These are phyloP conservation scores for Onygenales sp. DNA, from an alignment of 2,329 filamentous ascomycete species.

Conservation along the genomic window DNA sequence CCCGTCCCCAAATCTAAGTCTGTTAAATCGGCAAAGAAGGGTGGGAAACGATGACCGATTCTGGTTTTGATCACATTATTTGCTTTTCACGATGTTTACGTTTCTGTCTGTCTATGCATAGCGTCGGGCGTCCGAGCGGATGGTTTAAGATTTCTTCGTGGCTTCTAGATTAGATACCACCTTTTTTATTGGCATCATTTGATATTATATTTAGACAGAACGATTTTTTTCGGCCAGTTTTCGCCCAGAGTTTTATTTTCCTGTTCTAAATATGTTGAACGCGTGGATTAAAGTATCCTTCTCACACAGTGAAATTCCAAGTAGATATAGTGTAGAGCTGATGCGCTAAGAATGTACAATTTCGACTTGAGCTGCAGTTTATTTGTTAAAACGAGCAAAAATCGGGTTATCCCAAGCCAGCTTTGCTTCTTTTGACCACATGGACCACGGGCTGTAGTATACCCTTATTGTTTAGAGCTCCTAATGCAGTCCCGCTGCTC, in stretches of 20 bases:
- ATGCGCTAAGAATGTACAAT: no score
- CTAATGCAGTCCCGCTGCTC: slow-evolving; percentile 76
- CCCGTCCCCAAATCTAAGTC: slow-evolving; percentile 19
- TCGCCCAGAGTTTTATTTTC: no score
- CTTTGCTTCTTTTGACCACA: slow-evolving; percentile 76
- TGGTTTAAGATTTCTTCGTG: no score
- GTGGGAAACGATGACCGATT: not conserved
- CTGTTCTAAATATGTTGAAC: no score
- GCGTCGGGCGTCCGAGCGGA: not conserved
- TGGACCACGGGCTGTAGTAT: slow-evolving; percentile 79
- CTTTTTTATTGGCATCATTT: no score
- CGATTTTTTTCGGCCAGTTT: no score
- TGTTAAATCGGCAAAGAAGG: slow-evolving; percentile 7
- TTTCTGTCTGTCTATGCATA: not conserved
- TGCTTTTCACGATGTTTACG: not conserved
- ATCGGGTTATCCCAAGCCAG: slow-evolving; percentile 58
- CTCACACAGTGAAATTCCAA: no score
- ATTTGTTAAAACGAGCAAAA: not conserved
- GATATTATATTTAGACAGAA: no score
- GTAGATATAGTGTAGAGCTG: no score
- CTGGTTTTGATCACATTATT: not conserved
- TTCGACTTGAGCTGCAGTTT: no score
- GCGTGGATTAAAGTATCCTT: no score
- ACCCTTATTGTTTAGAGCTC: slow-evolving; percentile 73
- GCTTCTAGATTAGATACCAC: no score